Conservation (phyloP, 768 basidiomycete genomes). For the Amanita jacksonii region DNA sequence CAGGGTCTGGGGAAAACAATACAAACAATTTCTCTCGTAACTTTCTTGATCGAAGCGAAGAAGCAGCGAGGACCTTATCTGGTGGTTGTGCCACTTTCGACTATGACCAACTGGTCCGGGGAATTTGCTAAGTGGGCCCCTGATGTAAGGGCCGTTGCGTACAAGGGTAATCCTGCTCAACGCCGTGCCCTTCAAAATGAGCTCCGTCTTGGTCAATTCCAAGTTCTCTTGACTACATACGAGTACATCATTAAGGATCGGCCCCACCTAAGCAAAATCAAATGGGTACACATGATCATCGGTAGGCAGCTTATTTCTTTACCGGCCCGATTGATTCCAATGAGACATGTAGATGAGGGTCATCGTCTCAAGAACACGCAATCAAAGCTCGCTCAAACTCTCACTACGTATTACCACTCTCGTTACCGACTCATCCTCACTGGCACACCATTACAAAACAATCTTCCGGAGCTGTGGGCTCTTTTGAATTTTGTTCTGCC, state of each 20-base stretch:
- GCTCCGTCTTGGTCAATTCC: constrained; percentile 74
- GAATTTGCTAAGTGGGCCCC: constrained; percentile 99
- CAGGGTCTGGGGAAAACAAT: constrained; percentile 95
- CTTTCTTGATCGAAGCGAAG: constrained; percentile 90
- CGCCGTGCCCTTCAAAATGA: constrained; percentile 73
- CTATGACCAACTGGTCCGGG: constrained; percentile 95
- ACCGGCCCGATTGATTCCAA: constrained; percentile 5
- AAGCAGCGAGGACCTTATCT: constrained; percentile 90
- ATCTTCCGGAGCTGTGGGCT: constrained; percentile 92
- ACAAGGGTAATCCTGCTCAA: constrained; percentile 86
- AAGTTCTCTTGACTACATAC: constrained; percentile 89
- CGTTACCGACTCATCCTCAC: constrained; percentile 91
- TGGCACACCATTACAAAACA: constrained; percentile 94
- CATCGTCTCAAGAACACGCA: constrained; percentile 98
- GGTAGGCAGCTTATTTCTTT: constrained; percentile 29
- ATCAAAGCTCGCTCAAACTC: constrained; percentile 78
- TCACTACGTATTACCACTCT: constrained; percentile 88
- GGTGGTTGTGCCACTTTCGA: constrained; percentile 91
- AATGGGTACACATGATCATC: constrained; percentile 98
- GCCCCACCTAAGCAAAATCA: constrained; percentile 80
- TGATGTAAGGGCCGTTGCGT: constrained; percentile 63
- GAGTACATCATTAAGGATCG: constrained; percentile 98
- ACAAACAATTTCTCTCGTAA: constrained; percentile 89
- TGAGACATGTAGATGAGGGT: constrained; percentile 61
- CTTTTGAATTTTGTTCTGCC: constrained; percentile 92